Conservation (phyloP, 1,284 basidiomycete species). For the Moniliophthora roreri region DNA sequence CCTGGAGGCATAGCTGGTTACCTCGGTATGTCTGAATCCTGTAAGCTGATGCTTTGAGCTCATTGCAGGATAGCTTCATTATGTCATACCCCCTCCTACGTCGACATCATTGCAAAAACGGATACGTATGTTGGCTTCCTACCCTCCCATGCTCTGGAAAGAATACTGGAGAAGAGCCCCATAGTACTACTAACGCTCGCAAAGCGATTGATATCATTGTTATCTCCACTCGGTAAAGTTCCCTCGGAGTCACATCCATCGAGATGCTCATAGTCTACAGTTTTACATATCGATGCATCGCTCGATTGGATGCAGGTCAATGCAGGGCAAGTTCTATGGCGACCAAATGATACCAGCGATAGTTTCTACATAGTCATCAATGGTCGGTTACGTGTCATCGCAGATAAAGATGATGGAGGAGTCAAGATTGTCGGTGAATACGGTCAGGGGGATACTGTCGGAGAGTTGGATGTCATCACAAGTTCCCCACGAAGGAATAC, state of each 20-base stretch:
- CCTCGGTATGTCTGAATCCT: constrained; percentile 51
- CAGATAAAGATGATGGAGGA: constrained; percentile 67
- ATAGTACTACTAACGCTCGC: constrained; percentile 96
- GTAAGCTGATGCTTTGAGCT: constrained; percentile 1
- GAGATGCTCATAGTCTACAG: constrained; percentile 38
- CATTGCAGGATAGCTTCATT: constrained; percentile 66
- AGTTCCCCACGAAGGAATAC: constrained; percentile 87
- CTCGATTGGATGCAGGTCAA: constrained; percentile 98
- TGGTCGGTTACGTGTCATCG: constrained; percentile 87
- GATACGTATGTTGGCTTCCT: constrained; percentile 97
- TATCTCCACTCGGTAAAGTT: constrained; percentile 90
- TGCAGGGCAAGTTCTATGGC: constrained; percentile 91
- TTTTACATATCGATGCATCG: constrained; percentile 95
- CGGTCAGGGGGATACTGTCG: constrained; percentile 87
- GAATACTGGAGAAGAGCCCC: constrained; percentile 89
- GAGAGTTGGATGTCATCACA: constrained; percentile 97
- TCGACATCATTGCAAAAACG: constrained; percentile 95
- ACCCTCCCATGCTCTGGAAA: constrained; percentile 85
- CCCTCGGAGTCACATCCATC: constrained; percentile 20
- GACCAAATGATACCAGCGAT: constrained; percentile 86
- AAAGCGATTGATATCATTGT: constrained; percentile 90
- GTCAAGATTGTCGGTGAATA: constrained; percentile 91
- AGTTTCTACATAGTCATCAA: constrained; percentile 99
- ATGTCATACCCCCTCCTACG: constrained; percentile 90
- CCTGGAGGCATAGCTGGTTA: constrained; percentile 99